A percentile compares a stretch with the other conserved stretches of the same genome.
phyloP scores from a whole-genome alignment of 345 rosid genomes.

The Camelina hispida region DNA sequence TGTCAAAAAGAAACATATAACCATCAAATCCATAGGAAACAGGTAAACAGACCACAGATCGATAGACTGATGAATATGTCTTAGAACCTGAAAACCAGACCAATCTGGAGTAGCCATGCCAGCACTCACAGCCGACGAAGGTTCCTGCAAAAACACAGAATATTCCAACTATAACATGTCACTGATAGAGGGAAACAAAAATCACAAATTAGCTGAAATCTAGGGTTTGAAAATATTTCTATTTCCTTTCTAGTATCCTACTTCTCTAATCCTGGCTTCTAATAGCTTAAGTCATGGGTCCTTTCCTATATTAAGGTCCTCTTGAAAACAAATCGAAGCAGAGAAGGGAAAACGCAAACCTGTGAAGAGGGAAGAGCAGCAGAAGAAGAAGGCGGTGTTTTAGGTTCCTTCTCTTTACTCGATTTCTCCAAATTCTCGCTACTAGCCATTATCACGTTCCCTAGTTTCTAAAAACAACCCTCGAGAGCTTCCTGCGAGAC shows the following conservation, averaged over 20 bases:
- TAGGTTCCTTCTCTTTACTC: conserved; percentile 74
- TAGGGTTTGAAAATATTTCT: not conserved
- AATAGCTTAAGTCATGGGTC: conserved; percentile 16
- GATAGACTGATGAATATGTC: conserved; percentile 19
- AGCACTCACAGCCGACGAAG: conserved; percentile 58
- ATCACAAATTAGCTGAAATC: conserved; percentile 15
- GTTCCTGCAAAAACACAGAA: conserved; percentile 63
- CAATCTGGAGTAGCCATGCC: conserved; percentile 82
- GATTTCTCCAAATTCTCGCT: conserved; percentile 64
- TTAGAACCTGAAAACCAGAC: conserved; percentile 95
- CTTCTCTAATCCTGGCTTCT: not conserved
- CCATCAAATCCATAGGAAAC: conserved; percentile 6
- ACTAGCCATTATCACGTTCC: conserved; percentile 60
- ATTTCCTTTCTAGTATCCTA: conserved; percentile 12
- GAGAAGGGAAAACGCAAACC: conserved; percentile 49
- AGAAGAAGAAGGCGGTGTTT: conserved; percentile 56
- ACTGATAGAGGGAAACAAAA: conserved; percentile 21
- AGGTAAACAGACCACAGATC: conserved; percentile 15
- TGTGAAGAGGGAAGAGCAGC: conserved; percentile 63
- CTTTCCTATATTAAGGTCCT: not conserved
- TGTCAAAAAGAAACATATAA: conserved; percentile 45
- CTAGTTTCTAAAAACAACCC: conserved; percentile 37
- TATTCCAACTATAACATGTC: conserved; percentile 14
- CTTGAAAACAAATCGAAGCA: not conserved
- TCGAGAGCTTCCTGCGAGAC: conserved; percentile 56